Conservation (phyloP, 768 basidiomycete genomes). For the Phylloporus rhodoxanthus region DNA sequence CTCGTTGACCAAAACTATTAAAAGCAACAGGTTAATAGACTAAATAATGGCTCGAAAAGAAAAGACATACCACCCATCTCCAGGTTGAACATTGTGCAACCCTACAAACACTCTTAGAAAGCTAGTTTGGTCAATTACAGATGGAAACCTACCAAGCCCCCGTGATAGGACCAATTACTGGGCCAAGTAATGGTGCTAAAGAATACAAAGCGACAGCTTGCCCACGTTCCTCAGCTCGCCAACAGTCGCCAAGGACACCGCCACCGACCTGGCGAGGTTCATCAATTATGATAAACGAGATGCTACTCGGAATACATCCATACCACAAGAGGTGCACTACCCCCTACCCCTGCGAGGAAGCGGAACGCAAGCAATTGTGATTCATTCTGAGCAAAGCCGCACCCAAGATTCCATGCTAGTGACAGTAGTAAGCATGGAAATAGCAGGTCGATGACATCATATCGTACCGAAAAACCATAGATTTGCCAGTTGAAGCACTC, state of each 20-base stretch:
- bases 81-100: conserved; percentile 59
- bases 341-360: conserved; percentile 65
- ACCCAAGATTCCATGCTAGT: conserved; percentile 56
- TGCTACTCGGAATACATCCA: background rate
- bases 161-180: conserved; percentile 56
- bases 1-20: conserved; percentile 60
- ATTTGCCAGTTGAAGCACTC: conserved; percentile 57
- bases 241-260: conserved; percentile 60
- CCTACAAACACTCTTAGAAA: conserved; percentile 20
- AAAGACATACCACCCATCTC: conserved; percentile 58
- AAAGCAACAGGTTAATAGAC: background rate
- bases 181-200: conserved; percentile 59
- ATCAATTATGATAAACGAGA: background rate
- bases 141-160: conserved; percentile 46
- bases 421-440: background rate
- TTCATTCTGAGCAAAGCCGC: conserved; percentile 57
- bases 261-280: conserved; percentile 46
- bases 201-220: conserved; percentile 60
- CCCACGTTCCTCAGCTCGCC: conserved; percentile 56
- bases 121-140: background rate
- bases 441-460: background rate
- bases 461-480: conserved; percentile 56
- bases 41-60: background rate
- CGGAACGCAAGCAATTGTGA: conserved; percentile 61
- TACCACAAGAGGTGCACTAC: conserved; percentile 59